Base-by-base conservation (phyloP, 257 asterid genomes). In the Apocynum venetum region DNA sequence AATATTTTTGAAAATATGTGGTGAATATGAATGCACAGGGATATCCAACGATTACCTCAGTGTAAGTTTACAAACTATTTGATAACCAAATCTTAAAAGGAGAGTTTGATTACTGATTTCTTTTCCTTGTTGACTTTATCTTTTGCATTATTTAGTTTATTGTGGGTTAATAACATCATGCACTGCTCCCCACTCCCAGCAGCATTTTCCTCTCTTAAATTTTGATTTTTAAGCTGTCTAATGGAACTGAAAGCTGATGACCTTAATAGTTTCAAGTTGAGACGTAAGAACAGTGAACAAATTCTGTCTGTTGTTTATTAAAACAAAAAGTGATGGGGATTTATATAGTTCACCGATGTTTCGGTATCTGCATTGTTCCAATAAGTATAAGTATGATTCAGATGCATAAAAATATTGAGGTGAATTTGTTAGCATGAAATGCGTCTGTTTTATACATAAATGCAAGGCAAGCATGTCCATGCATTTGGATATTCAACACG, bases 1-100 rank as follows among this genome's bases (percentile, higher is more conserved):
- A 1, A 87, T 96, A 79, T 96, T 96, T 82, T 85, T 96, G 78
- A 87, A 76, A 86, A 90, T 96, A 31, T 90, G 97, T 74, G 99
- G 99, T 65, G 98, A 96, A 89, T 83, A 97, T 79, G 90, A 86
- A 44, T 96, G 99, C 90, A 56, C 41, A 75, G 99, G 99, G 82
- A 91, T 96, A 80, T 20, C 89, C 61, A 96, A 93, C 75, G 99
- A 96, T 82, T 93, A 93, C 76, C 78, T 93, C 77, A 79, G 85
- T 66, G 98, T 96, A 87, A 89, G 90, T 83, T 40, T 76, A 63
- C 53, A 11, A 14, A 17, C 41, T 49, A 46, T 65, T 17, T 31
- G 20, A 11, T 52, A 15, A 25, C 46, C 31, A 5, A 72, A 36
- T 13, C 44, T 8, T 52, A 17, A 52, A 48, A 25, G 31, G 57